A percentile compares a stretch with the other conserved stretches of the same genome.
These are phyloP conservation scores for Brassica cretica DNA, from an alignment of 345 rosid species.

Conservation along the genomic window DNA sequence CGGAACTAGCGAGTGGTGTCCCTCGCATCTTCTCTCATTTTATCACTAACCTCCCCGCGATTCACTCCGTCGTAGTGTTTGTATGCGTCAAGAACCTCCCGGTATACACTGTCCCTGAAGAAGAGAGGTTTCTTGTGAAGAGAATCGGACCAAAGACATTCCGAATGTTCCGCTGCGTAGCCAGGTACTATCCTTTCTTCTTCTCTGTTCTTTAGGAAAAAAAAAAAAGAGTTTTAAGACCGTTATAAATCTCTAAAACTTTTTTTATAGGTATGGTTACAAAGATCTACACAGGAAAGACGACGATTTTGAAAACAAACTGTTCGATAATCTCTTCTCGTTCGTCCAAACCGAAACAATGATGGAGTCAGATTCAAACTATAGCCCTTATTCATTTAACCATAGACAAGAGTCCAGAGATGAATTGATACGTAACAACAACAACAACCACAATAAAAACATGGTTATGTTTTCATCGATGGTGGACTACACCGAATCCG, in stretches of 20 bases:
- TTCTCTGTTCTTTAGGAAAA: not conserved
- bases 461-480: constrained; percentile 38
- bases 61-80: constrained; percentile 74
- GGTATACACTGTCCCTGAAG: constrained; percentile 81
- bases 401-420: constrained; percentile 48
- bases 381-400: constrained; percentile 49
- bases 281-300: constrained; percentile 81
- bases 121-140: constrained; percentile 77
- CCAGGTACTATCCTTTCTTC: constrained; percentile 42
- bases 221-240: not conserved
- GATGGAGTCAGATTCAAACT: constrained; percentile 76
- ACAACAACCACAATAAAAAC: constrained; percentile 13
- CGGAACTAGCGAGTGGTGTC: constrained; percentile 78
- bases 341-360: constrained; percentile 65
- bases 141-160: constrained; percentile 76
- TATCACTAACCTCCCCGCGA: constrained; percentile 78
- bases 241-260: not conserved
- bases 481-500: constrained; percentile 46
- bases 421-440: constrained; percentile 25
- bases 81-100: constrained; percentile 82
- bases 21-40: constrained; percentile 88
- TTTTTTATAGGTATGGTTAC: constrained; percentile 54
- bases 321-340: constrained; percentile 53
- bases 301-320: constrained; percentile 71
- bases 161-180: constrained; percentile 81